A percentile compares a stretch with the other conserved stretches of the same genome.
phyloP scores from a whole-genome alignment of 2,329 filamentous ascomycete genomes.

The Torrubiella hemipterigena region DNA sequence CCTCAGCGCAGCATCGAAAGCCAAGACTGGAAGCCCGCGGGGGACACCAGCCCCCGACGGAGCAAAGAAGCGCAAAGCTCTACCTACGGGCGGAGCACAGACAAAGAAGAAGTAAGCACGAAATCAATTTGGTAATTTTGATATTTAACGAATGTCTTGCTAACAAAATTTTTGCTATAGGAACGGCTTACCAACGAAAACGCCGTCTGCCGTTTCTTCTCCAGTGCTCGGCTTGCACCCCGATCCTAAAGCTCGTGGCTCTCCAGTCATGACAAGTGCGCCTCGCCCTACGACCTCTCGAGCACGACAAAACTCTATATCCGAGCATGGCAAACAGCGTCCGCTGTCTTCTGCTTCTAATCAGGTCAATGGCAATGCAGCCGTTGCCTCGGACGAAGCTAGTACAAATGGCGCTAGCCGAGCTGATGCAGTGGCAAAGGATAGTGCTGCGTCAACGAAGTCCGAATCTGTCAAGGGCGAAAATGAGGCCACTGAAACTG shows the following conservation, averaged over 20 bases:
- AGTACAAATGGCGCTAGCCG: constrained; percentile 21
- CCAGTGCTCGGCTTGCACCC: constrained; percentile 59
- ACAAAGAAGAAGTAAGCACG: constrained; percentile 63
- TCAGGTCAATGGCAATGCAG: constrained; percentile 40
- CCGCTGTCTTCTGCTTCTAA: constrained; percentile 49
- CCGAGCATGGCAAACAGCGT: constrained; percentile 40
- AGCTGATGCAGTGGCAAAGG: constrained; percentile 30
- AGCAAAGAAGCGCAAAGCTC: constrained; percentile 61
- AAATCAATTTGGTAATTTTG: not conserved
- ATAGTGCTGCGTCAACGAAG: constrained; percentile 22
- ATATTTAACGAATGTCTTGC: constrained; percentile 4
- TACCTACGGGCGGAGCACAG: constrained; percentile 52
- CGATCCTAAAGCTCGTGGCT: constrained; percentile 43
- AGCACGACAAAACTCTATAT: constrained; percentile 62
- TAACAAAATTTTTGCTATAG: constrained; percentile 13
- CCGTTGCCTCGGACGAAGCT: constrained; percentile 18
- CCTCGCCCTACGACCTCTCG: constrained; percentile 57
- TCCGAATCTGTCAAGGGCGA: constrained; percentile 21
- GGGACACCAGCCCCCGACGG: constrained; percentile 56
- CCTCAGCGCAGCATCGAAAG: constrained; percentile 38
- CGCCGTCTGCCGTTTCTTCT: constrained; percentile 63
- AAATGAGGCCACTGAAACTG: constrained; percentile 15
- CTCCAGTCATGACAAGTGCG: constrained; percentile 45
- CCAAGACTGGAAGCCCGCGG: constrained; percentile 51
- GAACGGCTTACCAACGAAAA: constrained; percentile 37